These are phyloP conservation scores for Neofusicoccum kwambonambiense DNA, from an alignment of 2,329 filamentous ascomycete genomes.

Conservation along the genomic window DNA sequence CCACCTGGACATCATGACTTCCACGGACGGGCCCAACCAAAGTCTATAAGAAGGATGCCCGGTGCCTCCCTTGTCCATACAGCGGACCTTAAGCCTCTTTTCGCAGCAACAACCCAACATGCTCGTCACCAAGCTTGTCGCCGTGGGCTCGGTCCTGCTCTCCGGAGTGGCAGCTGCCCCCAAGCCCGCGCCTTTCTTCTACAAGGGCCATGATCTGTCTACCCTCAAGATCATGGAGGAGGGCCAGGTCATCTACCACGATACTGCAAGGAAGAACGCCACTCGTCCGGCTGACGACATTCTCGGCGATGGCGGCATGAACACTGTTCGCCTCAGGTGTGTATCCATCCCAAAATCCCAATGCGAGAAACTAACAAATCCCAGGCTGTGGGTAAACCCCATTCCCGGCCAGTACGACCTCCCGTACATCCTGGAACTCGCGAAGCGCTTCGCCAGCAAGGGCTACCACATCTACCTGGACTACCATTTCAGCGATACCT, in stretches of 20 bases:
- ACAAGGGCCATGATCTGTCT: conserved; percentile 17
- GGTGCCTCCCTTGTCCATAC: neutral
- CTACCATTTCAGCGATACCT: conserved; percentile 67
- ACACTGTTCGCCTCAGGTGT: conserved; percentile 10
- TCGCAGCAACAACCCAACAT: neutral
- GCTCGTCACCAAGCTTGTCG: neutral
- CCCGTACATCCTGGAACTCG: conserved; percentile 67
- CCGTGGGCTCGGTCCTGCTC: neutral
- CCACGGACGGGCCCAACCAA: neutral
- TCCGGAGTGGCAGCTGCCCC: neutral
- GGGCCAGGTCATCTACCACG: conserved; percentile 31
- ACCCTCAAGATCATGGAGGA: conserved; percentile 13
- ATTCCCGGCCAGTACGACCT: conserved; percentile 64
- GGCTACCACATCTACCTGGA: conserved; percentile 63
- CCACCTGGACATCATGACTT: neutral
- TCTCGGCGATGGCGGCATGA: conserved; percentile 17
- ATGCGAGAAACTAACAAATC: conserved; percentile 22
- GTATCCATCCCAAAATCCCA: neutral
- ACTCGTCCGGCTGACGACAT: conserved; percentile 28
- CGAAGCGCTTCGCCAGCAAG: conserved; percentile 61
- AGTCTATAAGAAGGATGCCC: neutral
- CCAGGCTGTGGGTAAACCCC: conserved; percentile 57
- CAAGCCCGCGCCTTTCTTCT: conserved; percentile 11
- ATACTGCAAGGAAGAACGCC: conserved; percentile 28
- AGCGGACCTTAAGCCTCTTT: neutral